A percentile compares a stretch with the other conserved stretches of the same genome.
Conservation (phyloP, 257 asterid species). For the Leptodermis oblonga region DNA sequence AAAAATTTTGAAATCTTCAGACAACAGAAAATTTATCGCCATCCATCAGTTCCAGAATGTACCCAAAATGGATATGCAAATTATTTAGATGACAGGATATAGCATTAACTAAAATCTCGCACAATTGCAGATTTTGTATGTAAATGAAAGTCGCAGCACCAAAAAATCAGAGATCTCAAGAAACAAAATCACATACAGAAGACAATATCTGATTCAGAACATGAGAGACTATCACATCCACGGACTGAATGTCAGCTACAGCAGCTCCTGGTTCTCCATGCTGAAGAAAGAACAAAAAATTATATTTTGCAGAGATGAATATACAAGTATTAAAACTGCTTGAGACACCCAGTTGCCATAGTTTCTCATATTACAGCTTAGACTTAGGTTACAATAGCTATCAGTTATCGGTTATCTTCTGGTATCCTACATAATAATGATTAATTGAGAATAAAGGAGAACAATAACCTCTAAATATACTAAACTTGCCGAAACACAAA, state of each 20-base stretch:
- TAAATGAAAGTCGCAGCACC: neutral
- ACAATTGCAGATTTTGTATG: neutral
- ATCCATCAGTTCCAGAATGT: neutral
- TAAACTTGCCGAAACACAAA: neutral
- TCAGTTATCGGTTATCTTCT: neutral
- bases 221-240: constrained; percentile 87
- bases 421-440: neutral
- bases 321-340: neutral
- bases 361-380: neutral
- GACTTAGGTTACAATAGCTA: neutral
- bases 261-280: constrained; percentile 99
- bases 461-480: neutral
- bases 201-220: constrained; percentile 82
- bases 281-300: constrained; percentile 39
- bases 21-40: neutral
- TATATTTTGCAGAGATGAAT: neutral
- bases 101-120: neutral
- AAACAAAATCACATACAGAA: constrained; percentile 42
- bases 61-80: neutral
- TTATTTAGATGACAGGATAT: neutral
- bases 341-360: neutral
- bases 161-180: neutral
- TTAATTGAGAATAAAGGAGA: neutral
- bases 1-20: neutral
- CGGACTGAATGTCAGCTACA: constrained; percentile 85